Conservation (phyloP, 495 filamentous ascomycete species). For the Bacidia rubella region DNA sequence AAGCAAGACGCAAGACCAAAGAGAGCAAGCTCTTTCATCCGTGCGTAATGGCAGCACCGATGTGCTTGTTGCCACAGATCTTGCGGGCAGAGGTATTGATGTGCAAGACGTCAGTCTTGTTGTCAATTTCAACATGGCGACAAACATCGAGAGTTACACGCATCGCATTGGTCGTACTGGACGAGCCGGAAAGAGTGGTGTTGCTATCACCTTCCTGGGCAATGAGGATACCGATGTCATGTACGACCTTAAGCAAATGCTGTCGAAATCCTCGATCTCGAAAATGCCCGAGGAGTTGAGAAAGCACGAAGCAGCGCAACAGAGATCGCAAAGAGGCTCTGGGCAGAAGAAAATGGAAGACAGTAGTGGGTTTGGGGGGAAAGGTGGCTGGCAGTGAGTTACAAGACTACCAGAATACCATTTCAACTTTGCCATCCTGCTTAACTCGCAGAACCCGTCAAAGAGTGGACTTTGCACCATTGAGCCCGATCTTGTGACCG, state of each 20-base stretch:
- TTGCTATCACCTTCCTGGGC: constrained; percentile 91
- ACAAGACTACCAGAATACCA: neutral
- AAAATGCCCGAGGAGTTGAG: constrained; percentile 86
- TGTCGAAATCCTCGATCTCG: constrained; percentile 79
- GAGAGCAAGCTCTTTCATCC: constrained; percentile 84
- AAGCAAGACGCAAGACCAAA: constrained; percentile 92
- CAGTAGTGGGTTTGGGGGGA: constrained; percentile 43
- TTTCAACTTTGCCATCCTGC: neutral
- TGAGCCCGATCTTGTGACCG: too few relatives aligned
- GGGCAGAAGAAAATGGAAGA: constrained; percentile 51
- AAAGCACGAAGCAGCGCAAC: constrained; percentile 90
- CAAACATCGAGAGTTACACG: constrained; percentile 86
- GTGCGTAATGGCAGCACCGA: constrained; percentile 67
- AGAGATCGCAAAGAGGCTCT: constrained; percentile 47
- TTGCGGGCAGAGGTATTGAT: constrained; percentile 96
- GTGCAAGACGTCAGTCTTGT: constrained; percentile 88
- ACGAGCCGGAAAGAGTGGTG: constrained; percentile 94
- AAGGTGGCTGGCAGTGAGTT: constrained; percentile 34
- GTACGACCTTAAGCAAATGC: constrained; percentile 89
- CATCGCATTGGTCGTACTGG: constrained; percentile 97
- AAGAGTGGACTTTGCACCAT: too few relatives aligned
- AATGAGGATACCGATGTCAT: constrained; percentile 85
- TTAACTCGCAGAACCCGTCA: neutral
- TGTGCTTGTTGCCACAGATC: constrained; percentile 92
- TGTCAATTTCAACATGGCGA: constrained; percentile 98